Percentiles rank a stretch among this genome's conserved stretches.
phyloP scores from a whole-genome alignment of 371 early-diverging fungal species.

The Synchytrium microbalum region DNA sequence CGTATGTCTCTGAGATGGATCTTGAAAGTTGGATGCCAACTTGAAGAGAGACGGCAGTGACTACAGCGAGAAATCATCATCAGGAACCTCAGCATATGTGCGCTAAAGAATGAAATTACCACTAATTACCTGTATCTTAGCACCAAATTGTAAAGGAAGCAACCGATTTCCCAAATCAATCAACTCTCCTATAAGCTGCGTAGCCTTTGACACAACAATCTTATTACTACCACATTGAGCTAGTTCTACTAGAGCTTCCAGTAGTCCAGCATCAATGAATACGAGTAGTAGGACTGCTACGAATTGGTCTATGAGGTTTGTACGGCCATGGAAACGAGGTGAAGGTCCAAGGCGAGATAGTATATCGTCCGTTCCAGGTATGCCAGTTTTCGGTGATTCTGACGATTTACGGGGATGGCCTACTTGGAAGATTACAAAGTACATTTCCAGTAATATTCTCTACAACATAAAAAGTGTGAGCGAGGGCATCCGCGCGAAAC shows the following conservation, averaged over 20 bases:
- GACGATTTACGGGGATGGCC: conserved; percentile 57
- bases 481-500: neutral
- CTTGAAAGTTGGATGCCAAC: conserved; percentile 67
- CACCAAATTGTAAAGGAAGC: conserved; percentile 52
- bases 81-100: too few species aligned
- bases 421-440: conserved; percentile 68
- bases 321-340: conserved; percentile 2
- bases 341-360: too few species aligned
- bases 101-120: neutral
- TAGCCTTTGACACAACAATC: conserved; percentile 45
- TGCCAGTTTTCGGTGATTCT: conserved; percentile 39
- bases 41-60: conserved; percentile 66
- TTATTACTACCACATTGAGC: conserved; percentile 43
- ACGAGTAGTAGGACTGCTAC: conserved; percentile 59
- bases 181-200: conserved; percentile 65
- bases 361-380: too few species aligned
- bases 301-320: conserved; percentile 63
- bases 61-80: too few species aligned
- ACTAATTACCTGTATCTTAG: conserved; percentile 43
- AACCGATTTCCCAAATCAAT: conserved; percentile 62
- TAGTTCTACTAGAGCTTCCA: conserved; percentile 39
- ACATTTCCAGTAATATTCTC: conserved; percentile 68
- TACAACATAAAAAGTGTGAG: conserved; percentile 15
- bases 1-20: conserved; percentile 63
- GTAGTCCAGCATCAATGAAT: conserved; percentile 70